Evolutionary conservation across 2,329 filamentous ascomycete genomes (phyloP), one percentile per base, ranked within the genome.

Genomic region (Rhexocercosporidium sp.): DNA sequence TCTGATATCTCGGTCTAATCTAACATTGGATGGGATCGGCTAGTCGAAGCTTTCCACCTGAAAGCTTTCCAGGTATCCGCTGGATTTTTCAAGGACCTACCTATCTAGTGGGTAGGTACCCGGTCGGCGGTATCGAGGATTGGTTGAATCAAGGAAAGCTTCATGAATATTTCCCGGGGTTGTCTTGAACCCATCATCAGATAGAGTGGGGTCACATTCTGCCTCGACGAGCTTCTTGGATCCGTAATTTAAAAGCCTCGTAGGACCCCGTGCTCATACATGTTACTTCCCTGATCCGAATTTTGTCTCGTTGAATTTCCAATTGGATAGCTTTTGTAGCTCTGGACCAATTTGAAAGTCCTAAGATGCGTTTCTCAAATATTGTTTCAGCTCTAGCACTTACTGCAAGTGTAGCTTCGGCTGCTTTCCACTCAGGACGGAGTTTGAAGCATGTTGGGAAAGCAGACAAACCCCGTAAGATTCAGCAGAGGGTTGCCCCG

Each of bases 371-470:
- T 56, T 67, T 75, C 60, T 74, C 70, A 49, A 68, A 66, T 47
- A 59, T 62, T 64, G 49, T 74, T 51, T 71, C 72, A 29, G 68
- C 67, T 51, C 51, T 74, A 31, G 67, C 70, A 59, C 62, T 72
- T 59, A 62, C 68, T 37, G 61, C 62, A 16, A 44, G 65, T 49
- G 25, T 72, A 18, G 66, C 68, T n/a, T 64, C 68, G 51, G 71
- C 69, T 41, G 69, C 66, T 12, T 62, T 67, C 12, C 69, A 69
- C 31, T 71, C 69, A 22, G 69, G 71, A 22, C 63, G 72, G 64
- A 73, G 71, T 47, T 66, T 70, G 54, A 66, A 70, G 54, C 72
- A 75, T 65, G 72, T 72, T 53, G 72, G 73, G 20, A 72, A 66
- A 53, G 39, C 62, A 53, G 70, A 72, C 41, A 70, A 67, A 49